phyloP scores from a whole-genome alignment of 257 asterid species.

The Penstemon davidsonii region DNA sequence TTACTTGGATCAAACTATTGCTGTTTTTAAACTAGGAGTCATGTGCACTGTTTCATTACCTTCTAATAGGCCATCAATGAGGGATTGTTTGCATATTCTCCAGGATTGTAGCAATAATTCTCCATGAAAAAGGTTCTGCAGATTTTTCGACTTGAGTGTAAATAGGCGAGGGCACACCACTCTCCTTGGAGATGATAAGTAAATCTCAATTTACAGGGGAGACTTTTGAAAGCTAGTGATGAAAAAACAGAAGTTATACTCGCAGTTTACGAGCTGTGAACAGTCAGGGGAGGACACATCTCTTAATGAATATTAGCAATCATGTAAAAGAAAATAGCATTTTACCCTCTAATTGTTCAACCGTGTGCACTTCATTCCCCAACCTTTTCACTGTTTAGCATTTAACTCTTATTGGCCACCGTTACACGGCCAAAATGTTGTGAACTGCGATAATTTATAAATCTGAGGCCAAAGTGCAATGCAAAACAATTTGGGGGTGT shows the following conservation, averaged over 20 bases:
- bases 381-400: too few species aligned
- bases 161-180: conserved; percentile 44
- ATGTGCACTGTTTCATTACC: conserved; percentile 34
- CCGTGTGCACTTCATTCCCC: too few species aligned
- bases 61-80: conserved; percentile 43
- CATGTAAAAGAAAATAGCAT: too few species aligned
- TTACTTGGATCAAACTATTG: conserved; percentile 29
- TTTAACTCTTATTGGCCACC: too few species aligned
- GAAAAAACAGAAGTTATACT: neutral
- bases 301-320: too few species aligned
- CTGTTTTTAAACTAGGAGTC: conserved; percentile 37
- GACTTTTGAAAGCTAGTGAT: conserved; percentile 49
- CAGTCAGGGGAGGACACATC: too few species aligned
- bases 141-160: conserved; percentile 46
- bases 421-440: too few species aligned
- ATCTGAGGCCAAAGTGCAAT: too few species aligned
- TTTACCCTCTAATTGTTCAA: too few species aligned
- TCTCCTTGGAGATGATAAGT: conserved; percentile 58
- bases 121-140: conserved; percentile 72
- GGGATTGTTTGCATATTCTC: conserved; percentile 40
- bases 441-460: too few species aligned
- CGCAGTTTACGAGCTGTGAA: too few species aligned
- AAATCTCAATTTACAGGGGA: conserved; percentile 54
- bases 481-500: too few species aligned
- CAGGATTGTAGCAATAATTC: conserved; percentile 13